phyloP scores from a whole-genome alignment of 2,329 filamentous ascomycete genomes.

The Chaetothyriales sp. region DNA sequence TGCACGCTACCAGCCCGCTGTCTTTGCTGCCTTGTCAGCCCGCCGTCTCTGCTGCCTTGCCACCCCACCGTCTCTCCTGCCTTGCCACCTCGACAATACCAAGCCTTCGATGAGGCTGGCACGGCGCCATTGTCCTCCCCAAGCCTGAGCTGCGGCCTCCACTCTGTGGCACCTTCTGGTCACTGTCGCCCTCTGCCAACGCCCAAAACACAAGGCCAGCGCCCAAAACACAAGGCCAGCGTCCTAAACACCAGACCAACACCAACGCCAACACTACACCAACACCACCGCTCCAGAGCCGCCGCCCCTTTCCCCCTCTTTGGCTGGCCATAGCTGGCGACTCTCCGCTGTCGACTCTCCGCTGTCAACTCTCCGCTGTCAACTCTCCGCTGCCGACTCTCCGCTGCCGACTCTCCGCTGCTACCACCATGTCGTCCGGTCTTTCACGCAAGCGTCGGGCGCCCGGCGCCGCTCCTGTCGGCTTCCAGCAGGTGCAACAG shows the following conservation, averaged over 20 bases:
- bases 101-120: neutral
- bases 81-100: neutral
- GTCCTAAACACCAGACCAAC: no score
- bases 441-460: slow-evolving; percentile 57
- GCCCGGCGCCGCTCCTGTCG: slow-evolving; percentile 54
- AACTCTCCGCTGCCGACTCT: neutral
- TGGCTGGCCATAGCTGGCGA: neutral
- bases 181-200: neutral
- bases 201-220: no score
- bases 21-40: no score
- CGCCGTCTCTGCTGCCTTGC: neutral
- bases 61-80: neutral
- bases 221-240: no score
- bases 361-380: neutral
- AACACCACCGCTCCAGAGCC: neutral
- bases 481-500: slow-evolving; percentile 38
- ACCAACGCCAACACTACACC: neutral
- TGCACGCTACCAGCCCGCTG: no score
- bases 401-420: neutral
- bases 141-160: neutral
- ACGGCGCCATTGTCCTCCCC: neutral
- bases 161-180: neutral
- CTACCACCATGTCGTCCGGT: slow-evolving; percentile 10
- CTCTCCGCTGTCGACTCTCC: neutral
- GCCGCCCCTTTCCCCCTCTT: neutral